Evolutionary conservation across 176 grass and related monocot genomes (phyloP), one percentile per base, ranked within the genome.

Genomic region (Chrysopogon serrulatus): DNA sequence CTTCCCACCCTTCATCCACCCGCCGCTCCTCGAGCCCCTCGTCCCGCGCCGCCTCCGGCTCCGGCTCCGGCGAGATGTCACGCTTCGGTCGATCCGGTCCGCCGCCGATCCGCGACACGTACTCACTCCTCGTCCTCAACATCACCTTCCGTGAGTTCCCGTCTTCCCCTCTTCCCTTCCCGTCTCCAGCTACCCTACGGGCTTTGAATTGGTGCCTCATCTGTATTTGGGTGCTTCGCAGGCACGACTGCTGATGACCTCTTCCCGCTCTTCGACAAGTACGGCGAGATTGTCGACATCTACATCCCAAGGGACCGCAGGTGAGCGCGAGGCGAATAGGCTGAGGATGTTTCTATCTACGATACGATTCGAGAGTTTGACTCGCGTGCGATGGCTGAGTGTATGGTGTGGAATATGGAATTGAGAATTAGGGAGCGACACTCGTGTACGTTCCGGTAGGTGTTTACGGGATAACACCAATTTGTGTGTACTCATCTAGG

Each of bases 61-160:
- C 51, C 68, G 75, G 71, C 68, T 72, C 59, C 72, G 78, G 68
- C 43, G 78, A 81, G 78, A 98, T 98, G 96, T 98, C 96, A 28
- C 96, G 87, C 80, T 98, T 98, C 68, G 93, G 96, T 1, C 88
- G 96, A 61, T 98, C 91, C 10, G 96, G 96, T 23, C 96, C 96
- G 37, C 93, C 96, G 34, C 87, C 86, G 61, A 96, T 98, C 68
- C 92, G 49, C 63, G 93, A 95, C 68, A 95, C 87, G 45, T 98
- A 88, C 77, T 98, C 96, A 18, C 96, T 98, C 59, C 96, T 98
- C 83, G 96, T 98, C 48, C 96, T 98, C 40, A 95, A 98, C 83
- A 91, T 98, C 83, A 92, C 86, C 86, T 98, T 98, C 83, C 96
- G 93, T 98, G 39, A 57, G 74, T 62, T 27, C 11, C 27, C 59